These are phyloP conservation scores for Microdochium nivale DNA, from an alignment of 2,329 filamentous ascomycete species.

Conservation along the genomic window DNA sequence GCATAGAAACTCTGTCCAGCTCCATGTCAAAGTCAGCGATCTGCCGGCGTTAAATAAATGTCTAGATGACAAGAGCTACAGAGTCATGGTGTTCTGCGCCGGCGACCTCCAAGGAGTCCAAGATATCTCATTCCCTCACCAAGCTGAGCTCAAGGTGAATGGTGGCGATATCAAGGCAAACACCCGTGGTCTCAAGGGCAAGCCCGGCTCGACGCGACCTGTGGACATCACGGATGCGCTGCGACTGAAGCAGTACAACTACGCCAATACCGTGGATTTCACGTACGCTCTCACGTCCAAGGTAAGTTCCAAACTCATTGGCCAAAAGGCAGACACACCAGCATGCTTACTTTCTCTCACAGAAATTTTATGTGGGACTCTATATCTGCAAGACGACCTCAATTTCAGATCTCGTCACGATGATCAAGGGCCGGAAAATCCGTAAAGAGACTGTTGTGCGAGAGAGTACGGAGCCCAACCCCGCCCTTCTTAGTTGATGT, in stretches of 20 bases:
- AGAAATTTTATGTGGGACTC: constrained; percentile 67
- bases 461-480: constrained; percentile 62
- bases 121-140: constrained; percentile 83
- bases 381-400: constrained; percentile 68
- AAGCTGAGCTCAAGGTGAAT: constrained; percentile 89
- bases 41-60: constrained; percentile 46
- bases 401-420: constrained; percentile 61
- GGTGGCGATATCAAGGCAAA: constrained; percentile 85
- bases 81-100: constrained; percentile 79
- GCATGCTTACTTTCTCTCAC: constrained; percentile 3
- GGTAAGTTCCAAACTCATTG: constrained; percentile 39
- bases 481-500: not conserved
- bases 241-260: constrained; percentile 56
- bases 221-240: constrained; percentile 80
- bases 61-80: constrained; percentile 49
- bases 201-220: constrained; percentile 86
- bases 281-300: constrained; percentile 90
- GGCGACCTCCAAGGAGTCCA: constrained; percentile 53
- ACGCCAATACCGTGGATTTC: constrained; percentile 71
- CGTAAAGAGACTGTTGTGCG: constrained; percentile 72
- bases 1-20: constrained; percentile 37
- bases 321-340: not conserved
- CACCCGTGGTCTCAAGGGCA: constrained; percentile 88
- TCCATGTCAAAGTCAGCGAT: constrained; percentile 40
- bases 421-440: constrained; percentile 63